Evolutionary conservation across 2,329 filamentous ascomycete species (phyloP).

Genomic region (Paracamarosporium sp.): DNA sequence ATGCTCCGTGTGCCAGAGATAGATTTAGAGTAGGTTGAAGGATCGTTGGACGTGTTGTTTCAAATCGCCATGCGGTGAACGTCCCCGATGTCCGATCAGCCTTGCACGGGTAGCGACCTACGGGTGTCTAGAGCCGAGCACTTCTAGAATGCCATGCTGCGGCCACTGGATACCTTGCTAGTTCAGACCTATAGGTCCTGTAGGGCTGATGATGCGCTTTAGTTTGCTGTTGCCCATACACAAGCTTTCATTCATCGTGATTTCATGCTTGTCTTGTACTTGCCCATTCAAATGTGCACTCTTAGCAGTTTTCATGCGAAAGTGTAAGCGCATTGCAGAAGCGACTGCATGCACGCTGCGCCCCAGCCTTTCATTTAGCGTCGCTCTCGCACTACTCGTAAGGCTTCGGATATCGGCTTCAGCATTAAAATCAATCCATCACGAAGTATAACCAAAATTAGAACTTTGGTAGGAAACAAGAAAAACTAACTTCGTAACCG

Average conservation of each 20-base stretch:
- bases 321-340: neutral
- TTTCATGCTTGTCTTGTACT: too few species aligned
- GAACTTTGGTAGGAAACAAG: neutral
- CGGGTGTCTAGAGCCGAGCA: neutral
- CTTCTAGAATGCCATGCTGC: too few species aligned
- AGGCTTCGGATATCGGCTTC: neutral
- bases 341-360: neutral
- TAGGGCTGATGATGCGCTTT: too few species aligned
- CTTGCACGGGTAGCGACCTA: neutral
- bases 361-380: neutral
- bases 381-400: neutral
- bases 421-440: neutral
- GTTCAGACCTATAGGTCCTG: too few species aligned
- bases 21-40: neutral
- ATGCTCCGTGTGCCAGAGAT: neutral
- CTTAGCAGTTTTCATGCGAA: neutral
- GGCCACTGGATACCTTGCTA: too few species aligned
- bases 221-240: too few species aligned
- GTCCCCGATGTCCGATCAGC: conserved; percentile 2
- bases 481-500: too few species aligned
- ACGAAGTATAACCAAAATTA: neutral
- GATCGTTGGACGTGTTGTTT: neutral
- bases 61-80: conserved; percentile 1
- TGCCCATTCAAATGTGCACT: neutral
- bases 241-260: too few species aligned